Conservation (phyloP, 192 early-diverging fungal genomes). For the Phlyctochytrium arcticum region DNA sequence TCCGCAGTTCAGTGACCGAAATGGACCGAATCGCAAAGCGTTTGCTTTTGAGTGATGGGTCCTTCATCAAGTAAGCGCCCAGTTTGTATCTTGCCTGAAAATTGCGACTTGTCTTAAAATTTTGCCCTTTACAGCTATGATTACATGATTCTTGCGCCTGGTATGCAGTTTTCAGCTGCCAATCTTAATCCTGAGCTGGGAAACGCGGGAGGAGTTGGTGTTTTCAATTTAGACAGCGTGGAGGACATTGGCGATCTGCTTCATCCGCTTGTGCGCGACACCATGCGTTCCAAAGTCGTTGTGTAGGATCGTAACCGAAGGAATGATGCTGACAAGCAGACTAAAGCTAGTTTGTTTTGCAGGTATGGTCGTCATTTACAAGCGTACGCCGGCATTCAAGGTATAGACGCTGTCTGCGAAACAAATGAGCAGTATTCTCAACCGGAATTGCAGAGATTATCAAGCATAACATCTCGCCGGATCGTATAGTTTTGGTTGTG, state of each 20-base stretch:
- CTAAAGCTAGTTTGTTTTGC: not conserved
- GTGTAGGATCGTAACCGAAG: constrained; percentile 7
- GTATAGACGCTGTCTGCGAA: constrained; percentile 23
- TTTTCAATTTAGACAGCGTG: constrained; percentile 9
- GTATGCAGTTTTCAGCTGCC: constrained; percentile 37
- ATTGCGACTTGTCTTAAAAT: not conserved
- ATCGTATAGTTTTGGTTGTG: constrained; percentile 28
- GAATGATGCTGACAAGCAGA: constrained; percentile 1
- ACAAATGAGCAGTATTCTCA: too few relatives aligned
- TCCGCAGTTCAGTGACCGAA: constrained; percentile 27
- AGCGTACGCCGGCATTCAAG: constrained; percentile 39
- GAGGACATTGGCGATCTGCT: constrained; percentile 10
- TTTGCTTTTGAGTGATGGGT: constrained; percentile 28
- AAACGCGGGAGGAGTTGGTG: constrained; percentile 27
- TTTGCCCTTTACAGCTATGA: constrained; percentile 36
- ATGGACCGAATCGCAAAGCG: constrained; percentile 38
- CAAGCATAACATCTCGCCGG: not conserved
- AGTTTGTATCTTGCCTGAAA: not conserved
- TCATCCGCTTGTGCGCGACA: not conserved
- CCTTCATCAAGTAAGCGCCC: constrained; percentile 19
- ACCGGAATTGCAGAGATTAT: constrained; percentile 8
- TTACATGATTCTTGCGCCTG: constrained; percentile 46
- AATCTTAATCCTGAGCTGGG: constrained; percentile 25
- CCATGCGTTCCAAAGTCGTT: not conserved
- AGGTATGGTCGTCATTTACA: constrained; percentile 44